These are phyloP conservation scores for Talaromyces adpressus DNA, from an alignment of 495 filamentous ascomycete genomes.

Conservation along the genomic window DNA sequence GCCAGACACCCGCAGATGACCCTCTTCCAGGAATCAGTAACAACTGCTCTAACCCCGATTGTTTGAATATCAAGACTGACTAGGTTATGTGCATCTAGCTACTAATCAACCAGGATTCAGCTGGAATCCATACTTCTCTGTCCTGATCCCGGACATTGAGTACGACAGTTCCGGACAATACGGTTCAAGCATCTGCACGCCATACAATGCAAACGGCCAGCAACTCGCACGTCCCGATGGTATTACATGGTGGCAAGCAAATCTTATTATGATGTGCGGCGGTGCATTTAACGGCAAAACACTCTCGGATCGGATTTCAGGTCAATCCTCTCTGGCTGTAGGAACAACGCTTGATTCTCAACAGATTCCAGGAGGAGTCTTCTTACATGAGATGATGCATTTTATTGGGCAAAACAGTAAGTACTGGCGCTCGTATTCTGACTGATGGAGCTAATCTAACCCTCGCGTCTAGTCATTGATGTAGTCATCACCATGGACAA, in stretches of 20 bases:
- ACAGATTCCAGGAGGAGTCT: not conserved
- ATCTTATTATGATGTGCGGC: not conserved
- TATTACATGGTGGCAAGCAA: not conserved
- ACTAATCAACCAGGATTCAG: not conserved
- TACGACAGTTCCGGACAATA: not conserved
- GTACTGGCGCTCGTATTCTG: not conserved
- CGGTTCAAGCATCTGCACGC: not conserved
- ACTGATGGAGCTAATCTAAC: not conserved
- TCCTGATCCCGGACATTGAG: not conserved
- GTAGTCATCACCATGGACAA: not conserved
- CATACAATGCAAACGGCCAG: not conserved
- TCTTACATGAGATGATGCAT: not conserved
- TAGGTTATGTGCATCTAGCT: not conserved
- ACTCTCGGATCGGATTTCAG: not conserved
- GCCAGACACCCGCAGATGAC: not conserved
- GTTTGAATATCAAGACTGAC: not conserved
- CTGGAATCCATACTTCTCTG: not conserved
- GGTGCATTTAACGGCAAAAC: not conserved
- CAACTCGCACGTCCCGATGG: not conserved
- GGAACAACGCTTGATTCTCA: not conserved
- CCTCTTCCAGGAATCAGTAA: not conserved
- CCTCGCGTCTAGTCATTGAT: not conserved
- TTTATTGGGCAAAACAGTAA: not conserved
- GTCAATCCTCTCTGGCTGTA: not conserved
- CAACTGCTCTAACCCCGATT: not conserved